Percentiles rank a stretch among this genome's conserved stretches.
phyloP scores from a whole-genome alignment of 306 rosid genomes.

The Quercus bicolor region DNA sequence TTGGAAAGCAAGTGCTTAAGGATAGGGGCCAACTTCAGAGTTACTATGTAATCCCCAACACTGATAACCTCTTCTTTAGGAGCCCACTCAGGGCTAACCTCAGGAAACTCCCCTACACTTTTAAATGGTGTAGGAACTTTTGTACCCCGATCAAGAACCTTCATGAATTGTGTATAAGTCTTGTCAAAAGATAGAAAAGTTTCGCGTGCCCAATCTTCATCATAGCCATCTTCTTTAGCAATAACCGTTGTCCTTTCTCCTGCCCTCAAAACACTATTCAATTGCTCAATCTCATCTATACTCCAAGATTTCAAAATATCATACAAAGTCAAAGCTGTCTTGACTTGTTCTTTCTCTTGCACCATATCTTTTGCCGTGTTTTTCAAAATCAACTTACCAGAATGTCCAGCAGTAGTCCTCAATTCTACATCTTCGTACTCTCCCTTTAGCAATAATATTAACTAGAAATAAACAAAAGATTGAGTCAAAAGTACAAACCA shows the following conservation, averaged over 20 bases:
- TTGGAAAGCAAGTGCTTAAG: neutral
- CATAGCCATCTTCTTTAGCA: neutral
- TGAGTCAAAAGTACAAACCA: neutral
- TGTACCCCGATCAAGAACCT: neutral
- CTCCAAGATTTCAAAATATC: neutral
- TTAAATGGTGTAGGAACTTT: no score
- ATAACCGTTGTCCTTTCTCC: neutral
- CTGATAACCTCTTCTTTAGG: neutral
- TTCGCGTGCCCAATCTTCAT: neutral
- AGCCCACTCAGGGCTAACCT: no score
- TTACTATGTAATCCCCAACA: neutral
- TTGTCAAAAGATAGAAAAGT: neutral
- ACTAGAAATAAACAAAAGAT: neutral
- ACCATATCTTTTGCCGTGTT: neutral
- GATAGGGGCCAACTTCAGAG: neutral
- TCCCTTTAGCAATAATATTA: neutral
- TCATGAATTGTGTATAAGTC: neutral
- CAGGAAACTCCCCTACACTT: rapidly evolving
- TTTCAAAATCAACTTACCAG: neutral
- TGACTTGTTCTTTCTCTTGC: neutral
- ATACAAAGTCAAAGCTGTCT: neutral
- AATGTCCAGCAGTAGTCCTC: neutral
- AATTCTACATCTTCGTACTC: neutral
- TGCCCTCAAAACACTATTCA: neutral
- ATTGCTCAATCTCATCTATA: neutral